These are phyloP conservation scores for Diplodia corticola DNA, from an alignment of 2,329 filamentous ascomycete genomes.

Conservation along the genomic window DNA sequence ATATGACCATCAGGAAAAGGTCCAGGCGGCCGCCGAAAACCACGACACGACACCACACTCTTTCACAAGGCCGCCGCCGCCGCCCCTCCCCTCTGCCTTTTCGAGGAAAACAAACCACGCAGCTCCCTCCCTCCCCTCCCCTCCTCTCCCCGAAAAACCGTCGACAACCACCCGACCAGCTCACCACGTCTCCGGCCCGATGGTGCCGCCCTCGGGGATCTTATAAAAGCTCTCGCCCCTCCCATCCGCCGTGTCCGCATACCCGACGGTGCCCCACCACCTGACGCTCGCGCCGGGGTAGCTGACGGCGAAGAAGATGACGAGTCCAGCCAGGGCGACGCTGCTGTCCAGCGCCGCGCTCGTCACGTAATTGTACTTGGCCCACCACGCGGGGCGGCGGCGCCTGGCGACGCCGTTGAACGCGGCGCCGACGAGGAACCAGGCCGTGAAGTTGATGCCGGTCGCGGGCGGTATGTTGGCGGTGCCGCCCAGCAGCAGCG, in stretches of 20 bases:
- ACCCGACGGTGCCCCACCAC: slow-evolving; percentile 63
- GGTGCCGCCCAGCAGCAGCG: slow-evolving; percentile 29
- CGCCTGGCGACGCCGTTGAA: slow-evolving; percentile 70
- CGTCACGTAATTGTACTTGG: slow-evolving; percentile 75
- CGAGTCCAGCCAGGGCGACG: slow-evolving; percentile 63
- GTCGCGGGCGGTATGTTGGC: slow-evolving; percentile 61
- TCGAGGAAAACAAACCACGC: too few relatives aligned
- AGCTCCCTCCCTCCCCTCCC: not conserved
- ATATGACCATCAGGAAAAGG: too few relatives aligned
- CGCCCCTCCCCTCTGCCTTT: too few relatives aligned
- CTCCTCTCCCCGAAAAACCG: not conserved
- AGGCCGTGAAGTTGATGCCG: slow-evolving; percentile 69
- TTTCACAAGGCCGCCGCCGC: too few relatives aligned
- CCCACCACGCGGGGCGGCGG: slow-evolving; percentile 70
- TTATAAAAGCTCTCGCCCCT: slow-evolving; percentile 23
- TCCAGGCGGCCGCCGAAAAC: too few relatives aligned
- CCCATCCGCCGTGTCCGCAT: slow-evolving; percentile 49
- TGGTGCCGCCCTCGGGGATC: not conserved
- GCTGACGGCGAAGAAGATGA: slow-evolving; percentile 70
- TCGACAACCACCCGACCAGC: not conserved
- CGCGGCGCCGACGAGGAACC: slow-evolving; percentile 65
- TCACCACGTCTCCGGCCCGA: slow-evolving; percentile 3
- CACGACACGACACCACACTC: too few relatives aligned
- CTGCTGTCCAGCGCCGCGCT: slow-evolving; percentile 71
- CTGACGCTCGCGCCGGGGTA: slow-evolving; percentile 58